phyloP scores from a whole-genome alignment of 768 basidiomycete genomes.

The Rhodotorula diobovata region DNA sequence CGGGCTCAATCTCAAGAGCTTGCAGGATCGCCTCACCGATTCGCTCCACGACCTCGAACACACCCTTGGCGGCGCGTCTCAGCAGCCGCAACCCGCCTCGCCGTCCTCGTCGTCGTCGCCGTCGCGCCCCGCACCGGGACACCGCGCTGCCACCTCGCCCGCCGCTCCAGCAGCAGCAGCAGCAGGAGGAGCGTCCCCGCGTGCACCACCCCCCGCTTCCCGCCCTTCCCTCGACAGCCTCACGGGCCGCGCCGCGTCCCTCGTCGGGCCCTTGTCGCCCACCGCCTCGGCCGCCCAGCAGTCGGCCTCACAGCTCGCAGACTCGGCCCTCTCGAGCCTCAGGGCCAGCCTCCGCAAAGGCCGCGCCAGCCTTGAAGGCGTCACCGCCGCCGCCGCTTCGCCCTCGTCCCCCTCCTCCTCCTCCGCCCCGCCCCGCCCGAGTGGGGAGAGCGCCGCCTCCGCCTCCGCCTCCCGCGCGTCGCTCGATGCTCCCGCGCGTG shows the following conservation, averaged over 20 bases:
- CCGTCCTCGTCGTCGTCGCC: background rate
- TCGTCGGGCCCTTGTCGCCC: conserved; percentile 5
- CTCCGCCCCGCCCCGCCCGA: conserved; percentile 3
- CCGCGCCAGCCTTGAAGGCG: conserved; percentile 42
- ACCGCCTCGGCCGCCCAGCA: conserved; percentile 16
- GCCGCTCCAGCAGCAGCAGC: background rate
- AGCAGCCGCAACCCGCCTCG: background rate
- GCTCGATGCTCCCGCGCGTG: conserved; percentile 1
- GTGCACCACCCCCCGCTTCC: background rate
- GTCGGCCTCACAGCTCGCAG: conserved; percentile 58
- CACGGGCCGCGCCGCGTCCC: background rate
- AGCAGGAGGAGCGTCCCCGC: too few species aligned
- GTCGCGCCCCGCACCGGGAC: background rate
- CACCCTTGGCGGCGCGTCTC: conserved; percentile 1
- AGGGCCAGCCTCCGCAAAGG: conserved; percentile 59
- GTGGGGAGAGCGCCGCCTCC: conserved; percentile 2
- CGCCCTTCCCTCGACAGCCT: conserved; percentile 4
- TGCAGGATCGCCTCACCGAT: conserved; percentile 23
- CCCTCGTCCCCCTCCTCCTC: too few species aligned
- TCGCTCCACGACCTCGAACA: conserved; percentile 28
- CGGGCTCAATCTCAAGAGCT: conserved; percentile 25
- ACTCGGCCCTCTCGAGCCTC: conserved; percentile 59
- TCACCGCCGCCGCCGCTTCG: background rate
- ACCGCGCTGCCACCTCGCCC: background rate
- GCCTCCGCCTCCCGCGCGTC: background rate